These are phyloP conservation scores for Sclerotinia spermophila DNA, from an alignment of 2,329 filamentous ascomycete genomes.

Conservation along the genomic window DNA sequence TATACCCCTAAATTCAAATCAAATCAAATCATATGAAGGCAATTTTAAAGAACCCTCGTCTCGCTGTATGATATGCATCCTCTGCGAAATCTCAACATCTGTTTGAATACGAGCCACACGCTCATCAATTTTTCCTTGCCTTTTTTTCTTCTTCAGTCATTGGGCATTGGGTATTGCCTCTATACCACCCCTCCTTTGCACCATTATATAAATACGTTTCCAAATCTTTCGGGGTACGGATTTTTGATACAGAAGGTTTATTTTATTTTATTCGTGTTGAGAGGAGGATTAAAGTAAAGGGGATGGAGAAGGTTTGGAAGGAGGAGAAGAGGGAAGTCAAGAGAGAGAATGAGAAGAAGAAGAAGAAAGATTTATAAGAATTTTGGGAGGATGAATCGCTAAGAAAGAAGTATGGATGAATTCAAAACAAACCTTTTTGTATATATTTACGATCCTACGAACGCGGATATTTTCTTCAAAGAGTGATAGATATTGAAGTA, in stretches of 20 bases:
- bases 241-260: slow-evolving; percentile 30
- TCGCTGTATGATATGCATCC: slow-evolving; percentile 31
- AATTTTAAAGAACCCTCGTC: slow-evolving; percentile 17
- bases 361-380: slow-evolving; percentile 3
- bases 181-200: slow-evolving; percentile 33
- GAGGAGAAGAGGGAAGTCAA: not conserved
- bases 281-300: not conserved
- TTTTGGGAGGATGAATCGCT: too few species aligned
- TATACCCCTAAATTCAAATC: slow-evolving; percentile 27
- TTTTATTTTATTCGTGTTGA: slow-evolving; percentile 20
- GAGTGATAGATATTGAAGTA: not conserved
- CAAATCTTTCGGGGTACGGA: slow-evolving; percentile 30
- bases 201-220: slow-evolving; percentile 27
- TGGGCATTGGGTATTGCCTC: slow-evolving; percentile 34
- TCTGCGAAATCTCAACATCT: slow-evolving; percentile 21
- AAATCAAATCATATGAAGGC: slow-evolving; percentile 18
- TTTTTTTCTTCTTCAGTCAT: slow-evolving; percentile 34
- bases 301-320: not conserved
- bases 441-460: slow-evolving; percentile 22
- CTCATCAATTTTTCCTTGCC: slow-evolving; percentile 27
- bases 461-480: slow-evolving; percentile 9
- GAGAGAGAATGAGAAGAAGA: not conserved
- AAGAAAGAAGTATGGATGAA: slow-evolving; percentile 1
- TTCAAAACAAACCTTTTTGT: slow-evolving; percentile 14
- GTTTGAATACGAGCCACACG: slow-evolving; percentile 26